Conservation (phyloP, 345 rosid species). For the Acer negundo region DNA sequence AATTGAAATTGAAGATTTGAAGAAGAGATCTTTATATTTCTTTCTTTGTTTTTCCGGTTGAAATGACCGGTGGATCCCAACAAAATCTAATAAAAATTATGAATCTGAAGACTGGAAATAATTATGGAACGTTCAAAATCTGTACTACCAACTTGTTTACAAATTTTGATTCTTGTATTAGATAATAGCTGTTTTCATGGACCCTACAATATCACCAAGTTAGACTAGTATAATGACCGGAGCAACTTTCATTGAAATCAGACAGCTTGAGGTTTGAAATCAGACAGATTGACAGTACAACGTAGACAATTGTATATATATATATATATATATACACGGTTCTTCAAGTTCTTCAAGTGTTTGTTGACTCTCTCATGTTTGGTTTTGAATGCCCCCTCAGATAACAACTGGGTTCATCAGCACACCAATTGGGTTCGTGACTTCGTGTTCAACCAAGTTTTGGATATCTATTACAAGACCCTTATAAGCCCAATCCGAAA, state of each 20-base stretch:
- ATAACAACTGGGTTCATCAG: no score
- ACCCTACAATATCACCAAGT: not conserved
- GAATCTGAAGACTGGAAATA: not conserved
- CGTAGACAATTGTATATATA: not conserved
- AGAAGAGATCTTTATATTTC: not conserved
- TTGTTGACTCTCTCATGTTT: no score
- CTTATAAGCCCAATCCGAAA: no score
- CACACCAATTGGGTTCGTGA: no score
- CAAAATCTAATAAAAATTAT: not conserved
- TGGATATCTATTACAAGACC: no score
- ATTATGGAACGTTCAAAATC: not conserved
- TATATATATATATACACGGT: no score
- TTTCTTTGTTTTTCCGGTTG: not conserved
- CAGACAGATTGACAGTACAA: not conserved
- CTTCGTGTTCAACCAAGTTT: no score
- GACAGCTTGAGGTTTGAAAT: not conserved
- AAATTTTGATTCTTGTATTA: not conserved
- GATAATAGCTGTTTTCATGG: not conserved
- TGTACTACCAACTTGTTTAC: not conserved
- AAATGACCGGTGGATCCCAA: slow-evolving; percentile 1
- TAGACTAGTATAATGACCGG: not conserved
- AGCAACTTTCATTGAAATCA: not conserved
- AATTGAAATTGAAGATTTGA: not conserved
- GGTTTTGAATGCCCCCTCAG: no score
- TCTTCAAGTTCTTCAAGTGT: no score